phyloP scores from a whole-genome alignment of 768 basidiomycete species.

The Sistotremastrum suecicum region DNA sequence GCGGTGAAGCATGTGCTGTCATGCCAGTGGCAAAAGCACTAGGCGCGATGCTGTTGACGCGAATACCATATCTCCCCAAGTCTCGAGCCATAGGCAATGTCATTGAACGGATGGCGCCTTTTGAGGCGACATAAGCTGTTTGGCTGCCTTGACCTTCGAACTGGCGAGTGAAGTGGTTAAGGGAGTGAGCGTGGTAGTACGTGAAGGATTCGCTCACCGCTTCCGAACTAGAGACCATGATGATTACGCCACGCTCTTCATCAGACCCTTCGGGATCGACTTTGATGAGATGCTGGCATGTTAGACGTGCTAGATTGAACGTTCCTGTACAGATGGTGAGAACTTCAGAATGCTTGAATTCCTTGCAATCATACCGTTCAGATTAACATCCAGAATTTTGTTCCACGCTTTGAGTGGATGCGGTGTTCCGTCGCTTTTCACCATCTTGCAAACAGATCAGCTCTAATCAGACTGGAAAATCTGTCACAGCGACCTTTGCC shows the following conservation, averaged over 20 bases:
- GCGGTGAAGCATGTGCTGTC: constrained; percentile 14
- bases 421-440: constrained; percentile 29
- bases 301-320: constrained; percentile 44
- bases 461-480: not conserved
- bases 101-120: constrained; percentile 44
- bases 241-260: constrained; percentile 43
- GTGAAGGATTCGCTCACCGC: constrained; percentile 16
- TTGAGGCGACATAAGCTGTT: constrained; percentile 39
- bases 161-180: constrained; percentile 13
- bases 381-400: constrained; percentile 36
- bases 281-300: constrained; percentile 33
- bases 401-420: constrained; percentile 40
- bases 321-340: constrained; percentile 24
- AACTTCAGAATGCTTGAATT: no score
- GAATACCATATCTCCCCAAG: constrained; percentile 34
- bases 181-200: not conserved
- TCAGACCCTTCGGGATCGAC: constrained; percentile 30
- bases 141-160: constrained; percentile 46
- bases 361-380: constrained; percentile 8
- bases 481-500: constrained; percentile 9
- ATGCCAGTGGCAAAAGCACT: constrained; percentile 34
- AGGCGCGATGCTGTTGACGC: constrained; percentile 44
- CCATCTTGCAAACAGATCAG: constrained; percentile 22
- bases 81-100: constrained; percentile 49
- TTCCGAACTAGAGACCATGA: constrained; percentile 41